phyloP scores from a whole-genome alignment of 306 rosid genomes.

The Cucurbita moschata region DNA sequence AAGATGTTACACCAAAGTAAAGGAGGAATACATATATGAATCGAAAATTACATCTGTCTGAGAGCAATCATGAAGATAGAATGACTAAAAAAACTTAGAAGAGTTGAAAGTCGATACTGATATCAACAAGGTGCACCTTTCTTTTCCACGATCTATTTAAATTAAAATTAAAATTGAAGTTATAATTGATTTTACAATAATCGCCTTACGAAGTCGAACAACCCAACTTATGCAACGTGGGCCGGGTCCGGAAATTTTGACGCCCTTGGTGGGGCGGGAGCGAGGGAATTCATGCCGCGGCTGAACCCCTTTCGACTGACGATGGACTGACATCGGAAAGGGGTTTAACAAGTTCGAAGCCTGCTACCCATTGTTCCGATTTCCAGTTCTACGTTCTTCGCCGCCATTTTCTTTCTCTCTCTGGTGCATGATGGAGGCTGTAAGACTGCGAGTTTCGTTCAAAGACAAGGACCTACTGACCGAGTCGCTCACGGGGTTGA shows the following conservation, averaged over 20 bases:
- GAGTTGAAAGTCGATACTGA: too few species aligned
- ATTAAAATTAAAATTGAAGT: too few species aligned
- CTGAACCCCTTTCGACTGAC: neutral
- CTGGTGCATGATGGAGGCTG: constrained; percentile 20
- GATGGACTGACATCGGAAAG: neutral
- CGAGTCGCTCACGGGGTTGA: constrained; percentile 49
- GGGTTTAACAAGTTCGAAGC: constrained; percentile 8
- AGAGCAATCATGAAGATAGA: too few species aligned
- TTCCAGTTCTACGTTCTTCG: neutral
- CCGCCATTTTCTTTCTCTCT: neutral
- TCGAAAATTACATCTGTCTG: too few species aligned
- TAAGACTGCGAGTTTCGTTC: constrained; percentile 61
- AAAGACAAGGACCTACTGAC: constrained; percentile 30
- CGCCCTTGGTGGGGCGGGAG: too few species aligned
- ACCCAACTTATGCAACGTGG: neutral
- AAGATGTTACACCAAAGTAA: too few species aligned
- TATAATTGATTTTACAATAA: too few species aligned
- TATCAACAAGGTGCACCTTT: too few species aligned
- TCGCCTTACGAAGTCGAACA: neutral
- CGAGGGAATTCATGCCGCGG: neutral
- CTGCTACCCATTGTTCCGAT: neutral
- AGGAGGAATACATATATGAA: too few species aligned
- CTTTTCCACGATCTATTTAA: too few species aligned
- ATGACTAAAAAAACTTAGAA: too few species aligned
- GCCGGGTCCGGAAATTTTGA: too few species aligned